phyloP scores from a whole-genome alignment of 768 basidiomycete species.

The Sarcodon sp. region DNA sequence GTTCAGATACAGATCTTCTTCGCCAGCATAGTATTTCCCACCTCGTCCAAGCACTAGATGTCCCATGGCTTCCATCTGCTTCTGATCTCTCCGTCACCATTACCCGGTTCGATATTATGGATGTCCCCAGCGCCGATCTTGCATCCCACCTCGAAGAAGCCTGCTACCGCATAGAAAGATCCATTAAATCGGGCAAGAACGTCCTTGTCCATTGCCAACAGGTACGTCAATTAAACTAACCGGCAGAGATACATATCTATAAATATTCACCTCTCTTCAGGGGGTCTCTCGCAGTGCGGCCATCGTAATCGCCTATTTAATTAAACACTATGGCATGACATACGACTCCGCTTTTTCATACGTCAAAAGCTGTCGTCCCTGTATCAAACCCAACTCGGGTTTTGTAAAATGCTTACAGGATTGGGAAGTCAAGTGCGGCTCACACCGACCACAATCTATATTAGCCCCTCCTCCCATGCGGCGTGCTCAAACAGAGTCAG shows the following conservation, averaged over 20 bases:
- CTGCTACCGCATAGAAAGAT: conserved; percentile 36
- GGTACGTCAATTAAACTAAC: conserved; percentile 26
- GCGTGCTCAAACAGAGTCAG: no score
- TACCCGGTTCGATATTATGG: conserved; percentile 49
- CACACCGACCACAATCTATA: no score
- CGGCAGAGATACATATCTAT: background rate
- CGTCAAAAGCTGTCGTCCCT: conserved; percentile 53
- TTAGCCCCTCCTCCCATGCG: no score
- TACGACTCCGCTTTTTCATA: conserved; percentile 52
- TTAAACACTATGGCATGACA: conserved; percentile 59
- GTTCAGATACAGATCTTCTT: conserved; percentile 42
- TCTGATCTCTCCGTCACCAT: conserved; percentile 17
- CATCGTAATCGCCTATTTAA: conserved; percentile 74
- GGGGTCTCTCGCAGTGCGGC: conserved; percentile 70
- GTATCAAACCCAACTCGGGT: conserved; percentile 68
- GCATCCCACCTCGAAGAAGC: conserved; percentile 39
- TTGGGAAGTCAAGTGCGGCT: background rate
- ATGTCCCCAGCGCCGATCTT: conserved; percentile 47
- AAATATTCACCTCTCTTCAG: conserved; percentile 19
- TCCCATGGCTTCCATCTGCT: conserved; percentile 40
- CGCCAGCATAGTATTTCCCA: conserved; percentile 36
- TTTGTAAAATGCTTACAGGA: conserved; percentile 31
- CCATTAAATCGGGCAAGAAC: conserved; percentile 45
- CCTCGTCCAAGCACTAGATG: conserved; percentile 56
- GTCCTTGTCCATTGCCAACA: conserved; percentile 77